These are phyloP conservation scores for Colletotrichum sp. DNA, from an alignment of 2,329 filamentous ascomycete species.

Conservation along the genomic window DNA sequence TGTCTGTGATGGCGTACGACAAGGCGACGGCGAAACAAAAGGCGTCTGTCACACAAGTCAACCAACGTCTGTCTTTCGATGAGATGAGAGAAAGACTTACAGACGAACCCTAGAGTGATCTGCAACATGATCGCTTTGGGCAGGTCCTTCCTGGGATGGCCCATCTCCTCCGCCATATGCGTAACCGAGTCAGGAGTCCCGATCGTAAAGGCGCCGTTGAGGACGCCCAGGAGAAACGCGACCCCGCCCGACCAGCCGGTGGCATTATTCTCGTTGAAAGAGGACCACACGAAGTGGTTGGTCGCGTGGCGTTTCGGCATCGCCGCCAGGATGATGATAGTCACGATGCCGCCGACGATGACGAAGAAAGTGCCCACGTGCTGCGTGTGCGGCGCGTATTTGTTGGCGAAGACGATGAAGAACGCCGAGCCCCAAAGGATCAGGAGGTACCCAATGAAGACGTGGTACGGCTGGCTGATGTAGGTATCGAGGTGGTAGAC, in stretches of 20 bases:
- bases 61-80: not conserved
- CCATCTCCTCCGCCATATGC: slow-evolving; percentile 68
- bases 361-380: slow-evolving; percentile 61
- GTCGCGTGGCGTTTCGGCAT: slow-evolving; percentile 60
- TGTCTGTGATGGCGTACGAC: slow-evolving; percentile 61
- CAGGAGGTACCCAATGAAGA: slow-evolving; percentile 62
- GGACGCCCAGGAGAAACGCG: slow-evolving; percentile 69
- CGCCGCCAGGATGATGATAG: slow-evolving; percentile 55
- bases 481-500: slow-evolving; percentile 60
- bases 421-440: slow-evolving; percentile 58
- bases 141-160: slow-evolving; percentile 48
- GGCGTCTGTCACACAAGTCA: slow-evolving; percentile 43
- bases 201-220: slow-evolving; percentile 71
- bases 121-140: slow-evolving; percentile 57
- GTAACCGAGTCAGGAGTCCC: slow-evolving; percentile 69
- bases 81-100: slow-evolving; percentile 38
- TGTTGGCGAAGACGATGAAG: slow-evolving; percentile 62
- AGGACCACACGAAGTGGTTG: slow-evolving; percentile 58
- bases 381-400: slow-evolving; percentile 58
- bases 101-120: slow-evolving; percentile 48
- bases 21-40: slow-evolving; percentile 56
- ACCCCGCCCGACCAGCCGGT: slow-evolving; percentile 63
- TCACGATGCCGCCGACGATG: slow-evolving; percentile 54
- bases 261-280: slow-evolving; percentile 49
- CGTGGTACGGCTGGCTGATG: slow-evolving; percentile 58